phyloP scores from a whole-genome alignment of 164 flowering plant genomes.

The Berberis vulgaris region DNA sequence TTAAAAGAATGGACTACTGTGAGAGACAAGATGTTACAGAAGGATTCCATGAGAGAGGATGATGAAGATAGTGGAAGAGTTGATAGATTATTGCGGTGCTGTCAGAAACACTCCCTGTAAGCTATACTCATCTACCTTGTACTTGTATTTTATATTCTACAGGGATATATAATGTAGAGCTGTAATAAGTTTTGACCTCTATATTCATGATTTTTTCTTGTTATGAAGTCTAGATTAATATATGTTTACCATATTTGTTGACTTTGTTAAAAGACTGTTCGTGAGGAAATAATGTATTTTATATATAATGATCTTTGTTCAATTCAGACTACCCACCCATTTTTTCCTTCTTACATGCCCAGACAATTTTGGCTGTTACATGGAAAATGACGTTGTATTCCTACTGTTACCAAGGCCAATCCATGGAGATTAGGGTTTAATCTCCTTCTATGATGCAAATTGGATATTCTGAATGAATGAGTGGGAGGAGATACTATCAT shows the following conservation, averaged over 20 bases:
- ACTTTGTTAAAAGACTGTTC: not conserved
- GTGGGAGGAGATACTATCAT: no score
- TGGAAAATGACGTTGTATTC: no score
- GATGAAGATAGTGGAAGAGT: slow-evolving; percentile 22
- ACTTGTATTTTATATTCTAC: not conserved
- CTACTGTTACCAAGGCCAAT: no score
- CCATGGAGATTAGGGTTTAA: no score
- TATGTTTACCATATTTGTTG: not conserved
- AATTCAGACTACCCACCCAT: no score
- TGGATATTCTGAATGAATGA: no score
- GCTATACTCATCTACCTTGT: not conserved
- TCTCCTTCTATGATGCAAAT: no score
- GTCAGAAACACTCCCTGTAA: slow-evolving; percentile 29
- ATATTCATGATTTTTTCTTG: not conserved
- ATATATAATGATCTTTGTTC: no score
- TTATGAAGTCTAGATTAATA: not conserved
- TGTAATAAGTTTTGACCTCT: not conserved
- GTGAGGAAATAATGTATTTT: no score
- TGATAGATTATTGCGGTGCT: slow-evolving; percentile 42
- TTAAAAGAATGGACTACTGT: slow-evolving; percentile 40
- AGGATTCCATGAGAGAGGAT: slow-evolving; percentile 9
- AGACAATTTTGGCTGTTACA: no score
- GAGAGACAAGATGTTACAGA: slow-evolving; percentile 12
- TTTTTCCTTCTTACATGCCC: no score
- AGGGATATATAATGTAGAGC: not conserved